These are phyloP conservation scores for Omphalotus guepiniiformis DNA, from an alignment of 768 basidiomycete species.

Conservation along the genomic window DNA sequence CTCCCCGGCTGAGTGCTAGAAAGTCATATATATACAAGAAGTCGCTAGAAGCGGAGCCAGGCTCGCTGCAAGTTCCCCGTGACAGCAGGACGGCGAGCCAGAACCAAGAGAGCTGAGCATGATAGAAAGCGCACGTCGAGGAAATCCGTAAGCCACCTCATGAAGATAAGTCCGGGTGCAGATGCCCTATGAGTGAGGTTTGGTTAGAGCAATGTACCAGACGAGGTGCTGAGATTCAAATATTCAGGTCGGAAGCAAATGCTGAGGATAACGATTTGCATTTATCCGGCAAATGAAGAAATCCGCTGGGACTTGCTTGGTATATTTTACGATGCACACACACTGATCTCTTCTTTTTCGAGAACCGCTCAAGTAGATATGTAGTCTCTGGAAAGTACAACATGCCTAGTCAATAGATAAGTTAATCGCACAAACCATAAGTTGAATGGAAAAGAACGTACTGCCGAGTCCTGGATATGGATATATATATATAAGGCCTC, in stretches of 20 bases:
- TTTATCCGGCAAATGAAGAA: not conserved
- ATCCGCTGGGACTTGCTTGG: not conserved
- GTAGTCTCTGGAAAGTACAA: conserved; percentile 10
- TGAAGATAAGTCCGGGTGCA: conserved; percentile 8
- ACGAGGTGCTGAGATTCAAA: conserved; percentile 6
- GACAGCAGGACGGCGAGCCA: conserved; percentile 3
- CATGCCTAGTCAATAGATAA: not conserved
- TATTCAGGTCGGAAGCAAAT: conserved; percentile 11
- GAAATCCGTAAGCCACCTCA: conserved; percentile 10
- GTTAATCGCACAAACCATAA: not conserved
- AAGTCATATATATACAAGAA: conserved; percentile 8
- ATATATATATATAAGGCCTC: conserved; percentile 25
- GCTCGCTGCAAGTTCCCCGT: conserved; percentile 4
- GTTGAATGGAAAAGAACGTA: not conserved
- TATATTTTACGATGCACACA: not conserved
- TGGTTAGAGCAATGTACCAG: conserved; percentile 8
- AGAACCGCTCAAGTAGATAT: conserved; percentile 12
- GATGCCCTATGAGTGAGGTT: conserved; percentile 1
- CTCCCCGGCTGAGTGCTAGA: conserved; percentile 10
- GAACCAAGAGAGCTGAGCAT: conserved; percentile 7
- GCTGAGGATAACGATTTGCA: not conserved
- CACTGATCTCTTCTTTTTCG: conserved; percentile 6
- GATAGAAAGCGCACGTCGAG: conserved; percentile 6
- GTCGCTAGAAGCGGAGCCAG: conserved; percentile 6
- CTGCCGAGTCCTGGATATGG: conserved; percentile 19